Base-by-base conservation (phyloP, 495 filamentous ascomycete species). In the Friedmanniomyces endolithicus region DNA sequence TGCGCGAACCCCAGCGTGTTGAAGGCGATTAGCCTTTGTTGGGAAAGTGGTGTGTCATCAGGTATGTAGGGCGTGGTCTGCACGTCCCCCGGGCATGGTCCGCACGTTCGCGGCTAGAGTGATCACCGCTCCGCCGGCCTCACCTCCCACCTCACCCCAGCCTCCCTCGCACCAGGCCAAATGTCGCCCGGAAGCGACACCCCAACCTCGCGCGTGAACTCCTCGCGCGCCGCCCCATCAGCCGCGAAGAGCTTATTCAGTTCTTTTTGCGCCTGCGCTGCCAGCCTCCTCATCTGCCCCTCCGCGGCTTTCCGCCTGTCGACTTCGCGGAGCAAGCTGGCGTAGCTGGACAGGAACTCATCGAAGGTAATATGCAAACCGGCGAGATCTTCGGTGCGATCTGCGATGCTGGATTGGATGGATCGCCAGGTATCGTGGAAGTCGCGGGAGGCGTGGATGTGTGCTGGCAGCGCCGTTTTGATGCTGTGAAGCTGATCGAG, bases 151-250 rank as follows among this genome's bases (percentile, higher is more conserved):
- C 75, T 73, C 62, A 74, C 72, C 24, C 83, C 83, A 29, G 74
- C 74, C 44, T 77, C 72, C 52, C 75, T 73, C 25, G 87, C 71
- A 6, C 84, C 86, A 0, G 83, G 82, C 92, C 90, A 98, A 39
- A 98, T 81, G 63, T 96, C 94, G 1, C 81, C 79, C 0, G 92
- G 92, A 19, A 98, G 67, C 63, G 80, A 92, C 56, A 94, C 86
- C 1, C 88, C 89, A 19, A 90, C 80, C 55, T 95, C 87, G 7
- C 80, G 72, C 25, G 82, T 78, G 70, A 98, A 98, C 14, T 75
- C 70, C 61, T 94, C 87, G 25, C 92, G 72, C 55, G 86, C 82
- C 52, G 78, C 74, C 37, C 78, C 69, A 68, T 98, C 92, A 17
- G 76, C 52, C 85, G 81, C 54, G 39, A 85, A 78, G 22, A 97